phyloP scores from a whole-genome alignment of 2,329 filamentous ascomycete genomes.

The Cytospora mali region DNA sequence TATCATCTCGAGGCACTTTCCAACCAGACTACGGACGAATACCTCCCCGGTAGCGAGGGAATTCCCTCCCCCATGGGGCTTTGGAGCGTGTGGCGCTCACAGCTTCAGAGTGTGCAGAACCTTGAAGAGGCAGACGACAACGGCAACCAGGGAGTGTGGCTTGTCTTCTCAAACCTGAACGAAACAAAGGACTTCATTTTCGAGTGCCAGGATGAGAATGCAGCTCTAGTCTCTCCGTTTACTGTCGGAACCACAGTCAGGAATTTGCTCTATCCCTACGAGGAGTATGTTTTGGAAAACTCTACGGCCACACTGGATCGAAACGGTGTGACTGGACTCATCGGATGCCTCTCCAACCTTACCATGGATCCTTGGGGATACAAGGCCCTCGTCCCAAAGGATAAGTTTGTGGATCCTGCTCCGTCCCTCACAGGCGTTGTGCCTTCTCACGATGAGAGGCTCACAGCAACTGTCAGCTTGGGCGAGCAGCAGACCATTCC shows the following conservation, averaged over 20 bases:
- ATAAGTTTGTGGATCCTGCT: slow-evolving; percentile 51
- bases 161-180: slow-evolving; percentile 54
- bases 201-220: slow-evolving; percentile 51
- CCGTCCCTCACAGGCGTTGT: slow-evolving; percentile 62
- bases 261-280: slow-evolving; percentile 65
- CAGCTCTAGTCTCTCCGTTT: slow-evolving; percentile 60
- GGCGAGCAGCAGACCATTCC: slow-evolving; percentile 34
- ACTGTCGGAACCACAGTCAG: slow-evolving; percentile 57
- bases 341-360: slow-evolving; percentile 58
- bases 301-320: slow-evolving; percentile 49
- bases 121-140: slow-evolving; percentile 45
- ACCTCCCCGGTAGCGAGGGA: slow-evolving; percentile 41
- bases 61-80: slow-evolving; percentile 48
- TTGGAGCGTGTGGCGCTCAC: slow-evolving; percentile 60
- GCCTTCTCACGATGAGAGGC: slow-evolving; percentile 59
- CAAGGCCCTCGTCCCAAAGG: slow-evolving; percentile 60
- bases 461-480: slow-evolving; percentile 38
- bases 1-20: slow-evolving; percentile 57
- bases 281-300: slow-evolving; percentile 53
- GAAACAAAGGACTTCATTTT: slow-evolving; percentile 56
- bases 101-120: slow-evolving; percentile 52
- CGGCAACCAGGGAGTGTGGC: slow-evolving; percentile 44
- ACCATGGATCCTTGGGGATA: slow-evolving; percentile 59
- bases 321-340: slow-evolving; percentile 48
- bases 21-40: slow-evolving; percentile 46